Base-by-base conservation (phyloP, 2,329 filamentous ascomycete species). In the Leptographium radiaticola region DNA sequence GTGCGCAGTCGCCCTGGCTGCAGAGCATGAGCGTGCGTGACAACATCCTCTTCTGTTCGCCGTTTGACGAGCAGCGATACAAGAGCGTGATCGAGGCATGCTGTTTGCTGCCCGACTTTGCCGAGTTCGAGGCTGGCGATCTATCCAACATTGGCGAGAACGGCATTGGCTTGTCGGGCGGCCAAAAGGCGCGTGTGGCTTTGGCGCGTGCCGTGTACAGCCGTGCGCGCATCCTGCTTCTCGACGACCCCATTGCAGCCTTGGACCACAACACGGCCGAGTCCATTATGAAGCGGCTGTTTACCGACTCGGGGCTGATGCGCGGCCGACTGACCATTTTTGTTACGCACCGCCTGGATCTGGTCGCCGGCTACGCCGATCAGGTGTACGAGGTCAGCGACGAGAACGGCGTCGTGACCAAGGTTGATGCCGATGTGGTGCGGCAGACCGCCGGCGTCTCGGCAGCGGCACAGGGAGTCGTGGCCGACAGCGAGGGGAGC, bases 341-440 rank as follows among this genome's bases (percentile, higher is more conserved):
- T 44, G 87, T 91, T 49, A 89, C 88, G 0, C 86, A 89, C 64
- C 76, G 83, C 40, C 83, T 90, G n/a, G 84, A 90, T 57, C 70
- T 95, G 11, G 87, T 89, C 56, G 76, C 80, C 20, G 74, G 77
- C n/a, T 72, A 89, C 45, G 87, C 89, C 2, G 73, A 83, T 49
- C 86, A 93, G 62, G 76, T 89, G 16, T 69, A 95, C 11, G 80
- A 89, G 54, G 75, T 95, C 11, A 66, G 74, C 1, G 72, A 83
- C 39, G 84, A 86, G 1, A 69, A 66, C 4, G 71, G 66, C 45
- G 66, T 78, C 1, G 66, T 77, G 10, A 30, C 51, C 2, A 42
- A 56, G 12, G 42, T 57, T 1, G 59, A 58, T 30, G 44, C 44
- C 31, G 54, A 51, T 6, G 31, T 30, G 3, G 52, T 58, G 9